Evolutionary conservation across 176 grass and related monocot genomes (phyloP), one percentile per base, ranked within the genome.

Genomic region (Phyllostachys edulis): DNA sequence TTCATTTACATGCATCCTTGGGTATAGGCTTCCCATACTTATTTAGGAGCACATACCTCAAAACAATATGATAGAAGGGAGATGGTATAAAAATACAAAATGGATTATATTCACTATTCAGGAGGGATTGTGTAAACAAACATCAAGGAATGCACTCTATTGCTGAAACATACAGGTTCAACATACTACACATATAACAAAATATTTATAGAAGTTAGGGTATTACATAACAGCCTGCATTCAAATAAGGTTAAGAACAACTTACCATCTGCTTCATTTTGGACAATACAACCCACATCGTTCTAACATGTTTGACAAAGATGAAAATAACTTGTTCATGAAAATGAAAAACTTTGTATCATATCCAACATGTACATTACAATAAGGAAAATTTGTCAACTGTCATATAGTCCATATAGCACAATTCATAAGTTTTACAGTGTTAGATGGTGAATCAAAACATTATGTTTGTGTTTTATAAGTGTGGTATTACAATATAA

Each of bases 121-220:
- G 39, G 18, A 70, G 18, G 2, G 39, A 47, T 17, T 77, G 16
- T 41, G 41, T 60, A 46, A 9, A 46, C 3, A 57, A 82, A 69
- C 29, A 11, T 61, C n/a, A 79, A 79, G 37, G 39, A 42, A 78
- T 73, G 59, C 41, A 69, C 37, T 76, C 14, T 72, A 88, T 46
- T 69, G 39, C 62, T 51, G 12, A 71, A 67, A 91, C 29, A 29
- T 29, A 29, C 87, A 87, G 93, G 96, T 34, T 98, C 96, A 81
- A 98, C 93, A 83, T 83, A 95, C 96, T 98, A 80, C 77, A 88
- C 29, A 93, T 37, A 65, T 45, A 54, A 71, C 20, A 27, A 76
- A 75, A 85, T 61, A 65, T 9, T 15, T 62, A 75, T 82, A 85
- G 17, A 89, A 32, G 69, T 77, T 72, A 67, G 77, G 42, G 29